Percentiles rank a stretch among this genome's conserved stretches.
Evolutionary conservation across 805 yeast species (phyloP).

Genomic region (Starmera pachycereana): DNA sequence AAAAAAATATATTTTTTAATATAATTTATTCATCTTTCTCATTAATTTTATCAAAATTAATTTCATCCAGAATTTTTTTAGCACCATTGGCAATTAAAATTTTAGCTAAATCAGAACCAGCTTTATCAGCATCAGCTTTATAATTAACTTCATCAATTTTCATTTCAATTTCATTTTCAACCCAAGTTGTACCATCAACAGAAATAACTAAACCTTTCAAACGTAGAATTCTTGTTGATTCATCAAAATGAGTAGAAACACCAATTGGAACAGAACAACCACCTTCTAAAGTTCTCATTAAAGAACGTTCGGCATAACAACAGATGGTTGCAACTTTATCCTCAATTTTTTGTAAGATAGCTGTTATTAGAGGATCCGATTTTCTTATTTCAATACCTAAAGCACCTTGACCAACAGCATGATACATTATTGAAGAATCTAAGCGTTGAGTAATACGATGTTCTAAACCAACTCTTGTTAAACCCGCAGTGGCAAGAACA

Average conservation of each 20-base stretch:
- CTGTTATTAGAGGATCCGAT: constrained; percentile 47
- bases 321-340: constrained; percentile 58
- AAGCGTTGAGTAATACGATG: constrained; percentile 65
- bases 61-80: constrained; percentile 66
- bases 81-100: constrained; percentile 70
- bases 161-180: constrained; percentile 39
- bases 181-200: constrained; percentile 68
- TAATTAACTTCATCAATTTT: constrained; percentile 24
- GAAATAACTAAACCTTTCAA: constrained; percentile 70
- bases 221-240: constrained; percentile 33
- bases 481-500: constrained; percentile 88
- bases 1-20: too few relatives aligned
- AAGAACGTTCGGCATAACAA: constrained; percentile 80
- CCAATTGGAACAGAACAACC: constrained; percentile 99
- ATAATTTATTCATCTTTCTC: constrained; percentile 18
- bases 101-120: constrained; percentile 65
- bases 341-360: constrained; percentile 54
- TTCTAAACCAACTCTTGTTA: constrained; percentile 62
- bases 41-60: constrained; percentile 57
- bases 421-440: constrained; percentile 72
- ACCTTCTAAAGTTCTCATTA: constrained; percentile 86
- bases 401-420: constrained; percentile 99
- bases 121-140: constrained; percentile 49
- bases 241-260: constrained; percentile 50
- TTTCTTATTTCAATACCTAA: constrained; percentile 82